Evolutionary conservation across 2,329 filamentous ascomycete species (phyloP).

Genomic region (Curvularia sp.): DNA sequence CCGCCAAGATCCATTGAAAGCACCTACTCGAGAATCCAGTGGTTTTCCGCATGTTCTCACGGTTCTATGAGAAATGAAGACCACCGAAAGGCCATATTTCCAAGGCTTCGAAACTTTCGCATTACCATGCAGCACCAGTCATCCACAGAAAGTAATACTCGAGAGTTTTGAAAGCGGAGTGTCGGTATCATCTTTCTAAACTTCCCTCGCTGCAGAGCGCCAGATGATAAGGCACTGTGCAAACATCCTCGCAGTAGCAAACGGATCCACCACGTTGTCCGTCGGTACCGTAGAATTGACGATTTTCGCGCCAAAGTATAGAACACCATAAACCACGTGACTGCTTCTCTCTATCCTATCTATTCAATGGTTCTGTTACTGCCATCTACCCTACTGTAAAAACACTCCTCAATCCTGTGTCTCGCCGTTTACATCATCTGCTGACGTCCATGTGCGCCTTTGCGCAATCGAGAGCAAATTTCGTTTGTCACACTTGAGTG

Average conservation of each 20-base stretch:
- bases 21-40: not conserved
- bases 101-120: not conserved
- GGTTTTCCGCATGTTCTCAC: not conserved
- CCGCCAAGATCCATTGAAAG: not conserved
- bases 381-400: not conserved
- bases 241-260: not conserved
- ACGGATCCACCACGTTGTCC: not conserved
- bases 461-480: not conserved
- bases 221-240: not conserved
- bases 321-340: not conserved
- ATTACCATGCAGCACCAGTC: not conserved
- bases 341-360: not conserved
- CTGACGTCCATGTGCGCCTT: not conserved
- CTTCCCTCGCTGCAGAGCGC: not conserved
- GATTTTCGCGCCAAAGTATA: not conserved
- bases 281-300: not conserved
- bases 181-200: not conserved
- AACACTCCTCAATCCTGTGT: not conserved
- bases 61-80: too few species aligned
- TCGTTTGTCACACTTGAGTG: not conserved
- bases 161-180: too few species aligned
- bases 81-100: not conserved
- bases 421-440: not conserved
- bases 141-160: not conserved
- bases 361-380: not conserved